These are phyloP conservation scores for Entomortierella lignicola DNA, from an alignment of 192 early-diverging fungal genomes.

Conservation along the genomic window DNA sequence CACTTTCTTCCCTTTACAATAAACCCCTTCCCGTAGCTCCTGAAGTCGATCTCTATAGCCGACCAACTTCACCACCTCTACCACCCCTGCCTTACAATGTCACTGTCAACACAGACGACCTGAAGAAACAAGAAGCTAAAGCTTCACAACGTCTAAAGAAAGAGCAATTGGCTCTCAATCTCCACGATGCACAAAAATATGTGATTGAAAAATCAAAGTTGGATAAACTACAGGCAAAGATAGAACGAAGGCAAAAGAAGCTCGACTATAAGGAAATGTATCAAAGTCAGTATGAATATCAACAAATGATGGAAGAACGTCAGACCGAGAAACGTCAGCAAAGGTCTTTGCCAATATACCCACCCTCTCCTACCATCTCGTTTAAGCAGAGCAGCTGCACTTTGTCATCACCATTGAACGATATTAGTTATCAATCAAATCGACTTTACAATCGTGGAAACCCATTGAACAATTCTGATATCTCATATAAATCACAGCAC, in stretches of 20 bases:
- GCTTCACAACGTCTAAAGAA: constrained; percentile 3
- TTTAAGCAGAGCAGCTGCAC: too few species aligned
- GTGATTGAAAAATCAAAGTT: neutral
- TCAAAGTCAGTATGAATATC: constrained; percentile 31
- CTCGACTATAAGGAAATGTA: constrained; percentile 43
- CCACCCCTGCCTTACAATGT: constrained; percentile 3
- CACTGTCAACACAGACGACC: constrained; percentile 1
- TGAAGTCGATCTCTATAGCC: constrained; percentile 33
- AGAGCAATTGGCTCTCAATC: constrained; percentile 7
- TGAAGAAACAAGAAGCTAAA: constrained; percentile 5
- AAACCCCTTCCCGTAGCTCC: neutral
- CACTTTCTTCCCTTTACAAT: neutral
- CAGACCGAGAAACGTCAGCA: constrained; percentile 29
- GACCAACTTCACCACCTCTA: constrained; percentile 19
- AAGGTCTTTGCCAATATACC: constrained; percentile 32
- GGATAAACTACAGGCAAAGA: constrained; percentile 24
- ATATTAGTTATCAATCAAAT: constrained; percentile 34
- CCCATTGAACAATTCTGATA: neutral
- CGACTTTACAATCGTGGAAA: constrained; percentile 18
- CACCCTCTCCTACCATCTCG: neutral
- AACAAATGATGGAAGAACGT: constrained; percentile 12
- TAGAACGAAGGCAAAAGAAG: constrained; percentile 35
- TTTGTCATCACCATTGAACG: constrained; percentile 5
- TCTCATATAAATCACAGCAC: constrained; percentile 2
- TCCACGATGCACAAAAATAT: constrained; percentile 6